These are phyloP conservation scores for Endocalyx cinctus DNA, from an alignment of 2,329 filamentous ascomycete species.

Conservation along the genomic window DNA sequence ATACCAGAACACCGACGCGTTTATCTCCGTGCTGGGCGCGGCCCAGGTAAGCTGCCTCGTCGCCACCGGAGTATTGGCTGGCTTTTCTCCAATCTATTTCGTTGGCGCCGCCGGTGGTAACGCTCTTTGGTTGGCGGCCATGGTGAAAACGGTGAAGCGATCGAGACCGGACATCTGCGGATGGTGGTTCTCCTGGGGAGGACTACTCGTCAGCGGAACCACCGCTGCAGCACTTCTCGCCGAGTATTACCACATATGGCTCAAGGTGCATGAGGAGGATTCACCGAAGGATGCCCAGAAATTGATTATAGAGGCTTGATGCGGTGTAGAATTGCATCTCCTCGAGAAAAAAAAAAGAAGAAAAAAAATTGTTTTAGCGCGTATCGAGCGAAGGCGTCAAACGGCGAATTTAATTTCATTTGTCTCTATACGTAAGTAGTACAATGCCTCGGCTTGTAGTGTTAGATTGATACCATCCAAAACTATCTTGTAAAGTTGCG, in stretches of 20 bases:
- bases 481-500: too few relatives aligned
- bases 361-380: too few relatives aligned
- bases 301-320: background rate
- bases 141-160: constrained; percentile 13
- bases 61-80: constrained; percentile 9
- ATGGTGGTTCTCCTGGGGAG: constrained; percentile 19
- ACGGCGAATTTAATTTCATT: too few relatives aligned
- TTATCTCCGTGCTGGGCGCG: constrained; percentile 12
- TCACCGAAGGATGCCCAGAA: constrained; percentile 2
- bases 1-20: constrained; percentile 1
- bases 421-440: too few relatives aligned
- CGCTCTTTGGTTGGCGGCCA: background rate
- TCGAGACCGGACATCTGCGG: constrained; percentile 14
- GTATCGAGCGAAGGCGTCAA: too few relatives aligned
- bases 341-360: too few relatives aligned
- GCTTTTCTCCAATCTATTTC: constrained; percentile 13
- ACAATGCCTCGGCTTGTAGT: too few relatives aligned
- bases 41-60: constrained; percentile 11
- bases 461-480: too few relatives aligned
- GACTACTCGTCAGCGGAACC: constrained; percentile 16
- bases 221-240: constrained; percentile 12
- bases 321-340: too few relatives aligned
- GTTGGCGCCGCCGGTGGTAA: constrained; percentile 5
- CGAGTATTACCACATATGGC: constrained; percentile 7
- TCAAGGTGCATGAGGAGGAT: constrained; percentile 1